A percentile compares a stretch with the other conserved stretches of the same genome.
Conservation (phyloP, 805 yeast species). For the Ogataea ganodermae region DNA sequence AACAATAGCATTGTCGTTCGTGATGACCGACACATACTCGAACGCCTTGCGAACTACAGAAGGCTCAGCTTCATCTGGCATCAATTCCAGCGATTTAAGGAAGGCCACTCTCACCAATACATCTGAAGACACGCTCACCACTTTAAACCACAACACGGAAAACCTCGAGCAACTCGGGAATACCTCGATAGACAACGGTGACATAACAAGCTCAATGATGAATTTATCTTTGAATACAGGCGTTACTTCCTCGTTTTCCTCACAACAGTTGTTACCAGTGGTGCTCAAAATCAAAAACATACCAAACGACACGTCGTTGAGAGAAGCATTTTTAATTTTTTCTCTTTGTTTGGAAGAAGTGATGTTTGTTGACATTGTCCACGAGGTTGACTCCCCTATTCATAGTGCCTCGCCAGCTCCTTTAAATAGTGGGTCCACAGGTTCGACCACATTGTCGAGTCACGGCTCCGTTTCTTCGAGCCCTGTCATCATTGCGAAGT, state of each 20-base stretch:
- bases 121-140: constrained; percentile 24
- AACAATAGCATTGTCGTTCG: neutral
- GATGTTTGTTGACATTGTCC: constrained; percentile 38
- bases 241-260: constrained; percentile 10
- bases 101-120: constrained; percentile 15
- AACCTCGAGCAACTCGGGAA: constrained; percentile 4
- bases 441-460: constrained; percentile 20
- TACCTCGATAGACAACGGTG: constrained; percentile 11
- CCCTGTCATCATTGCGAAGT: constrained; percentile 46
- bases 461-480: constrained; percentile 19
- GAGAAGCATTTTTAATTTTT: constrained; percentile 70
- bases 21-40: constrained; percentile 3
- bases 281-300: constrained; percentile 51
- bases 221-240: constrained; percentile 19
- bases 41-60: constrained; percentile 7
- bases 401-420: constrained; percentile 17
- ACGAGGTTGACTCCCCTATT: constrained; percentile 30
- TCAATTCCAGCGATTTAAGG: neutral
- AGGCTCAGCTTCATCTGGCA: neutral
- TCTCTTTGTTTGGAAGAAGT: constrained; percentile 67
- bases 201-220: constrained; percentile 16
- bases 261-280: constrained; percentile 15
- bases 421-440: constrained; percentile 13
- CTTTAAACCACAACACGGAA: constrained; percentile 8
- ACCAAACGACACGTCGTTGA: constrained; percentile 61